A percentile compares a stretch with the other conserved stretches of the same genome.
Conservation (phyloP, 192 early-diverging fungal species). For the Kickxella alabastrina region DNA sequence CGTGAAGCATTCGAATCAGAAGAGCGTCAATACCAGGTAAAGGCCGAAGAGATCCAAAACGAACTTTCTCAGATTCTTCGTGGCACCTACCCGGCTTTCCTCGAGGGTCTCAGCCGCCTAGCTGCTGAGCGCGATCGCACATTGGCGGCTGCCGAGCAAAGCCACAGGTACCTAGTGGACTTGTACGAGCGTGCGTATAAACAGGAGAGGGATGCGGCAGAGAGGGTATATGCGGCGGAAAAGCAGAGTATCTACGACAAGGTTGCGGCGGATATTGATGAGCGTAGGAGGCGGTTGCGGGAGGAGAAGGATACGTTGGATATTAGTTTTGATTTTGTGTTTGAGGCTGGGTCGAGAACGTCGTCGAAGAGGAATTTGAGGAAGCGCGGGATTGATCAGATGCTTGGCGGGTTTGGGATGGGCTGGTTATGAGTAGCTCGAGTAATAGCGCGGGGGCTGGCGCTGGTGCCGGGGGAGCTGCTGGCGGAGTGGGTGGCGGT, state of each 20-base stretch:
- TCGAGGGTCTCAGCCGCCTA: slow-evolving; percentile 59
- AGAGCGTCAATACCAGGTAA: slow-evolving; percentile 40
- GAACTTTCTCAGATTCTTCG: slow-evolving; percentile 35
- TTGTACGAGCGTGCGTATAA: slow-evolving; percentile 30
- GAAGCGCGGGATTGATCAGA: slow-evolving; percentile 53
- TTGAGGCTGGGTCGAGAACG: slow-evolving; percentile 39
- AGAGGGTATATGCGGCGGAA: slow-evolving; percentile 67
- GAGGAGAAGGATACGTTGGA: slow-evolving; percentile 87
- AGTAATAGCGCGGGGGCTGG: neutral
- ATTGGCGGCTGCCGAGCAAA: slow-evolving; percentile 61
- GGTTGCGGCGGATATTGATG: slow-evolving; percentile 74
- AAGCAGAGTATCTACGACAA: slow-evolving; percentile 68
- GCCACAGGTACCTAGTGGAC: slow-evolving; percentile 36
- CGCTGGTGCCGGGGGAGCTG: neutral
- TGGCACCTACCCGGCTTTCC: slow-evolving; percentile 68
- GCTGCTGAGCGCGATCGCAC: slow-evolving; percentile 68
- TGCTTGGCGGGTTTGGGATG: slow-evolving; percentile 22
- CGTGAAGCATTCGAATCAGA: slow-evolving; percentile 40
- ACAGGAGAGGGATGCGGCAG: slow-evolving; percentile 44
- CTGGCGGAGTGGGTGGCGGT: neutral
- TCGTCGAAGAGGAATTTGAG: slow-evolving; percentile 57
- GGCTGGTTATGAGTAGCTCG: slow-evolving; percentile 8
- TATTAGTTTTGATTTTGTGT: slow-evolving; percentile 56
- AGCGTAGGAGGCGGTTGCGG: slow-evolving; percentile 65
- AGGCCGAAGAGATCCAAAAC: slow-evolving; percentile 44